These are phyloP conservation scores for Coniochaeta sp. DNA, from an alignment of 2,329 filamentous ascomycete species.

Conservation along the genomic window DNA sequence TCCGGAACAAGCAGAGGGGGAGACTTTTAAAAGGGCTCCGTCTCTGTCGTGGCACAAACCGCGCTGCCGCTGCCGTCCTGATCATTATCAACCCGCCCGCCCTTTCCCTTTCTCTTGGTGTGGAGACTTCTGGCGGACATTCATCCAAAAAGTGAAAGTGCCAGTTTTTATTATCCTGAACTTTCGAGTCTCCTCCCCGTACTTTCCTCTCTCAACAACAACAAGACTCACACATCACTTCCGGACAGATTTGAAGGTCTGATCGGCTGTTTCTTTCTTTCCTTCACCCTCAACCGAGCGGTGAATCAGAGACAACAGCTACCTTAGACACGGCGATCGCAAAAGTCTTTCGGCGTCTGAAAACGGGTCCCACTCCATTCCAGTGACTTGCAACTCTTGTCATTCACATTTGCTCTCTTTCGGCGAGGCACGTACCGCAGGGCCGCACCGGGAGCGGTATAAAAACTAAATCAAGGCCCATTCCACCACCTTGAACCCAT, in stretches of 20 bases:
- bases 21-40: constrained; percentile 1
- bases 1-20: constrained; percentile 2
- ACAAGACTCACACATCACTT: too few species aligned
- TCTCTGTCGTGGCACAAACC: constrained; percentile 1
- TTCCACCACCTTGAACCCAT: neutral
- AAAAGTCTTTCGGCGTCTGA: neutral
- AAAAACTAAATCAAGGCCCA: neutral
- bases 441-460: constrained; percentile 1
- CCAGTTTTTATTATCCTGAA: neutral
- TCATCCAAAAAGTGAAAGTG: too few species aligned
- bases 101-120: neutral
- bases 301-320: too few species aligned
- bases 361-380: constrained; percentile 1
- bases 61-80: constrained; percentile 1
- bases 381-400: neutral
- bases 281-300: too few species aligned
- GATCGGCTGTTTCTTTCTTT: neutral
- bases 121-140: neutral
- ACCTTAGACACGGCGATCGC: neutral
- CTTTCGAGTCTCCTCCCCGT: neutral
- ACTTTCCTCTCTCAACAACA: neutral
- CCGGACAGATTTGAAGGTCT: too few species aligned
- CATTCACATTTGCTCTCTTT: neutral
- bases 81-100: neutral
- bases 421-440: neutral